These are phyloP conservation scores for Penicillium cinerascens DNA, from an alignment of 495 filamentous ascomycete genomes.

Conservation along the genomic window DNA sequence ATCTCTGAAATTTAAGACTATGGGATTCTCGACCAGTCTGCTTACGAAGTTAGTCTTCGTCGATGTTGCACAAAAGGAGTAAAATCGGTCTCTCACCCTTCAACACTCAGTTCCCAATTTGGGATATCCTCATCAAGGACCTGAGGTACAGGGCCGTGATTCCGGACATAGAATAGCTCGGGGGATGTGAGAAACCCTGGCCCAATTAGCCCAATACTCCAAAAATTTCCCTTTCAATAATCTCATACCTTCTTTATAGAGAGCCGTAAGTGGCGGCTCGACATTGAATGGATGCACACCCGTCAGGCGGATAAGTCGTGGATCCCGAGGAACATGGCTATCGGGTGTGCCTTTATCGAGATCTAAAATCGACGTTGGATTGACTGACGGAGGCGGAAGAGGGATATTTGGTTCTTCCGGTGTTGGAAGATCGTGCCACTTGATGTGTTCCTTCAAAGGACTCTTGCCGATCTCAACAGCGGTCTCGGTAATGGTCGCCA, in stretches of 20 bases:
- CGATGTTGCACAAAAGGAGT: too few species aligned
- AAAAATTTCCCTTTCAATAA: not conserved
- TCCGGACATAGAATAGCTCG: constrained; percentile 95
- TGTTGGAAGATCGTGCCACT: constrained; percentile 25
- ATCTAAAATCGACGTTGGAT: constrained; percentile 61
- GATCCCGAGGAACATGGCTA: constrained; percentile 79
- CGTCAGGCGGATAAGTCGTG: constrained; percentile 82
- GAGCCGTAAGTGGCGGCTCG: constrained; percentile 75
- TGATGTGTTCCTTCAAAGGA: constrained; percentile 25
- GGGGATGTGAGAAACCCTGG: constrained; percentile 79
- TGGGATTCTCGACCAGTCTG: constrained; percentile 70
- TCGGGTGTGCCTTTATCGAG: constrained; percentile 83
- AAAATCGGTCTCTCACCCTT: constrained; percentile 56
- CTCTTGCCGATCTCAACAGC: constrained; percentile 10
- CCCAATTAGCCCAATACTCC: not conserved
- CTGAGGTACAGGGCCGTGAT: constrained; percentile 83
- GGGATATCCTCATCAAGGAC: constrained; percentile 70
- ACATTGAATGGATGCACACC: constrained; percentile 94
- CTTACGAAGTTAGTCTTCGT: constrained; percentile 16
- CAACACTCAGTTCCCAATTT: constrained; percentile 81
- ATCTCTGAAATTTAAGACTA: constrained; percentile 70
- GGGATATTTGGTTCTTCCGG: constrained; percentile 49
- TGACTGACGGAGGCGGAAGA: constrained; percentile 66
- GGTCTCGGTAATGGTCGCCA: constrained; percentile 31
- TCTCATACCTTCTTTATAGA: constrained; percentile 69